Conservation (phyloP, 208 protist genomes). For the Trichomonas tenax region DNA sequence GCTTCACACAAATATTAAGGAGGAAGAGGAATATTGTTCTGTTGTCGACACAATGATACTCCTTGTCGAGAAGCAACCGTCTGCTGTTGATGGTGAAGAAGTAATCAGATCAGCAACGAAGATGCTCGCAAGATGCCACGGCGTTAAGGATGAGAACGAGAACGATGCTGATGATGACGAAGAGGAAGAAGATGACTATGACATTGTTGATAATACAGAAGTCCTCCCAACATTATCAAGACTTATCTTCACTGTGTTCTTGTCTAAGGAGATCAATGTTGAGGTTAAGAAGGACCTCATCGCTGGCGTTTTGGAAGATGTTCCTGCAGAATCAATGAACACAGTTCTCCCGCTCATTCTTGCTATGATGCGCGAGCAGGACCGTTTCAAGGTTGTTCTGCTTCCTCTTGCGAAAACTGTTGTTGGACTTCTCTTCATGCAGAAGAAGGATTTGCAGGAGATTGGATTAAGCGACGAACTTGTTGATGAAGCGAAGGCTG, state of each 20-base stretch:
- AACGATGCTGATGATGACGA: background rate
- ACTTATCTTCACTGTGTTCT: background rate
- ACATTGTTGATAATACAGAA: background rate
- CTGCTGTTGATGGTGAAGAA: background rate
- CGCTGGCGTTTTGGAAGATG: background rate
- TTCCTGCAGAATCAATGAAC: background rate
- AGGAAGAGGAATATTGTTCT: background rate
- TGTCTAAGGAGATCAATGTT: background rate
- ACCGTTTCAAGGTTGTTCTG: background rate
- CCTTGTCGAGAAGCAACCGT: background rate
- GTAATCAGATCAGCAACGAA: background rate
- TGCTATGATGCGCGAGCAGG: background rate
- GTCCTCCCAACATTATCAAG: background rate
- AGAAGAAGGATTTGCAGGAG: background rate
- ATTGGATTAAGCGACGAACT: background rate
- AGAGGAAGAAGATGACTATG: background rate
- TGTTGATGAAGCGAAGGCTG: background rate
- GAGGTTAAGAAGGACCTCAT: background rate
- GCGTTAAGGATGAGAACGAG: background rate
- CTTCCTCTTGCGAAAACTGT: background rate
- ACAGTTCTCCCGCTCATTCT: background rate
- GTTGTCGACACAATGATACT: background rate
- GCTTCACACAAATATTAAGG: background rate
- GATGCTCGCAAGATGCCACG: background rate
- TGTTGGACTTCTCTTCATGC: background rate